Base-by-base conservation (phyloP, 805 yeast species). In the Grigorovia humatica region DNA sequence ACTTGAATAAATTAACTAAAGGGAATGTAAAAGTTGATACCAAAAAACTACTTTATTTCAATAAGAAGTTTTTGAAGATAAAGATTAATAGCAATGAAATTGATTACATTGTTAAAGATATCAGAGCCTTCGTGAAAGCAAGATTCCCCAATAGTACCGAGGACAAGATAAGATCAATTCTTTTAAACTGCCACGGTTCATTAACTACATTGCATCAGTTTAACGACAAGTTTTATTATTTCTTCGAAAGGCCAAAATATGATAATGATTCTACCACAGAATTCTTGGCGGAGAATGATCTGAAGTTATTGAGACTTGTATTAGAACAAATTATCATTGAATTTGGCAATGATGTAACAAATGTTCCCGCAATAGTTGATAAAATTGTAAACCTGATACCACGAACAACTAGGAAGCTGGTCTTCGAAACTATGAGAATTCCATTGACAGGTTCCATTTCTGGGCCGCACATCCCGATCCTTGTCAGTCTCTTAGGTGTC, bases 11-110 rank as follows among this genome's bases (percentile, higher is more conserved):
- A 23, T 74, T 93, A 58, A 91, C 98, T 12, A 88, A 81, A 60
- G 98, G 99, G 1, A 90, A 90, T 68, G 95, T 96, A 15, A 91
- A 89, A 64, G 96, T 93, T 8, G 89, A 86, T 56, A 82, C 80
- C 53, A 75, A 77, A 50, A 91, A 93, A 66, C 74, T 93, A 50
- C 72, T 74, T 57, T 86, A 70, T 64, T 86, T 93, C 70, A 90
- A 93, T 67, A 87, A 85, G 60, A 76, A 75, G 53, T 88, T 85
- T 62, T 67, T 89, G 43, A 67, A 68, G 5, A 55, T 65, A 43
- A 71, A 73, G 49, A 61, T 87, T 15, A 59, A 63, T 1, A 68
- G 75, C 41, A 69, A 73, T 0, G 58, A 47, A 27, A 66, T 78
- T 8, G 58, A 66, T 0, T 60, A 68, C 5, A 60, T 79, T 6